Percentiles rank a stretch among this genome's conserved stretches.
Conservation (phyloP, 768 basidiomycete species). For the Mycena capillaripes region DNA sequence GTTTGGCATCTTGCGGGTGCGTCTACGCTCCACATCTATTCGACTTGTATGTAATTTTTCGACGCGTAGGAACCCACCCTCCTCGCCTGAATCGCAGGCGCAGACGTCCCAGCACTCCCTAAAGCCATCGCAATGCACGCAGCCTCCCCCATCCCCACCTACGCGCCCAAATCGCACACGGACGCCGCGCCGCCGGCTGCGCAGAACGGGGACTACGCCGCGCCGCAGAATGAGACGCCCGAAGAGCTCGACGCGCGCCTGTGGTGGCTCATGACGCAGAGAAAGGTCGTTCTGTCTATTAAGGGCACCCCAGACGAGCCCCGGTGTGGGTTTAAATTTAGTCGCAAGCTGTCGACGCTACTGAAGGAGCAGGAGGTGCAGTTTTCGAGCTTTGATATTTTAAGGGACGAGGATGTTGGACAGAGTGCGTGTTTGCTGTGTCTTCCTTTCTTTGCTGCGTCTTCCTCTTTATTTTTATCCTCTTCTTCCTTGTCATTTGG, state of each 20-base stretch:
- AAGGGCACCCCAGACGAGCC: constrained; percentile 86
- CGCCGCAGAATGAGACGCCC: constrained; percentile 64
- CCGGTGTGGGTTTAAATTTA: constrained; percentile 91
- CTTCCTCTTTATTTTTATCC: too few relatives aligned
- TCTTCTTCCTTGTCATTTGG: neutral
- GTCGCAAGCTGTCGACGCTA: constrained; percentile 78
- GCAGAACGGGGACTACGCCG: constrained; percentile 8
- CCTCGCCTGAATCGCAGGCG: constrained; percentile 83
- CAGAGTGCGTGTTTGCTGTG: constrained; percentile 67
- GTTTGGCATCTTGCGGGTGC: constrained; percentile 73
- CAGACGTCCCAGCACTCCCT: constrained; percentile 78
- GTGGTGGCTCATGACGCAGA: constrained; percentile 80
- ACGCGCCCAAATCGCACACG: constrained; percentile 43
- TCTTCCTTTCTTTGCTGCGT: neutral
- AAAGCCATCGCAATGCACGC: constrained; percentile 72
- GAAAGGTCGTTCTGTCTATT: constrained; percentile 89
- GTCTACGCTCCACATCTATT: constrained; percentile 40
- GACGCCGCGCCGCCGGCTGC: neutral
- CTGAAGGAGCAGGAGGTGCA: constrained; percentile 73
- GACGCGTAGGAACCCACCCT: constrained; percentile 53
- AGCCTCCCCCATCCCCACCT: constrained; percentile 27
- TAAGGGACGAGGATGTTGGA: constrained; percentile 84
- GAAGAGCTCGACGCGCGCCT: constrained; percentile 80
- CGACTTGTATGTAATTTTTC: neutral
- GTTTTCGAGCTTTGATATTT: constrained; percentile 87